phyloP scores from a whole-genome alignment of 176 grass and related monocot species.

The Secale cereale region DNA sequence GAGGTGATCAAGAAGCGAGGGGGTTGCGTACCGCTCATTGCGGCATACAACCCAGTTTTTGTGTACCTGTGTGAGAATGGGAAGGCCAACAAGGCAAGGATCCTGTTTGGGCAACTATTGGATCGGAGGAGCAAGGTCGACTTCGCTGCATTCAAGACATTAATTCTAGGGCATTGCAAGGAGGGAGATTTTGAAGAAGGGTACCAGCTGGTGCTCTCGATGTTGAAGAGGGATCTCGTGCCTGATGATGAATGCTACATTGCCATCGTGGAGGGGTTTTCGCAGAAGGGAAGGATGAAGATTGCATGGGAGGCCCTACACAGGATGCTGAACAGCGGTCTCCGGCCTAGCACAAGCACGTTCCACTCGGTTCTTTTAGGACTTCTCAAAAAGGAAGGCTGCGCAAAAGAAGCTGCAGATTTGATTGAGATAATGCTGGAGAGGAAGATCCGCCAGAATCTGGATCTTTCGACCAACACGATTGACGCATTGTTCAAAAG shows the following conservation, averaged over 20 bases:
- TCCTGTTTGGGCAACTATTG: slow-evolving; percentile 56
- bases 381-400: slow-evolving; percentile 58
- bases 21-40: slow-evolving; percentile 44
- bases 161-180: slow-evolving; percentile 82
- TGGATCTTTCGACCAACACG: slow-evolving; percentile 63
- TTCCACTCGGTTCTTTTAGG: slow-evolving; percentile 74
- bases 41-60: slow-evolving; percentile 77
- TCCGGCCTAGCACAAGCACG: slow-evolving; percentile 65
- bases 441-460: slow-evolving; percentile 65
- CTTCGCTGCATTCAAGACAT: slow-evolving; percentile 63
- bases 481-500: slow-evolving; percentile 52
- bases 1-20: slow-evolving; percentile 61
- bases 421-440: slow-evolving; percentile 72
- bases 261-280: slow-evolving; percentile 58
- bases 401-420: slow-evolving; percentile 60
- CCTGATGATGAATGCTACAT: slow-evolving; percentile 70
- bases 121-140: slow-evolving; percentile 63
- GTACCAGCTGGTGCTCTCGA: slow-evolving; percentile 64
- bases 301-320: slow-evolving; percentile 59
- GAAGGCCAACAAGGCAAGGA: slow-evolving; percentile 73
- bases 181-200: slow-evolving; percentile 61
- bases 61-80: slow-evolving; percentile 58
- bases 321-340: slow-evolving; percentile 74
- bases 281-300: slow-evolving; percentile 52
- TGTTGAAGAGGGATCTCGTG: slow-evolving; percentile 71